Conservation (phyloP, 2,329 filamentous ascomycete species). For the Alternaria metachromatica region DNA sequence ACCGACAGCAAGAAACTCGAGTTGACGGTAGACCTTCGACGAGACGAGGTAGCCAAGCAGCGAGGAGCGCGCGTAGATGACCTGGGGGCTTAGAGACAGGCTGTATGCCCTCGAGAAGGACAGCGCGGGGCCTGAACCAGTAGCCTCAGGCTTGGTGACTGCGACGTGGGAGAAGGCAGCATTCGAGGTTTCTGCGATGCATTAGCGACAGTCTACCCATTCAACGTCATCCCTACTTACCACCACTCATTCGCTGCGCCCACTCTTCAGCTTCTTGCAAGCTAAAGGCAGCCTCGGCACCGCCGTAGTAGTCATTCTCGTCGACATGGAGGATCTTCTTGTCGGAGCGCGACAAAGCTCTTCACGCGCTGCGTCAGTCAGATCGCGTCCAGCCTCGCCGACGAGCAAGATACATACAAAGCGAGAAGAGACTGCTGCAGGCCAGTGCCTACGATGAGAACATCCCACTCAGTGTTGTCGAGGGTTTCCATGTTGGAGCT, state of each 20-base stretch:
- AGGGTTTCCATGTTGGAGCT: constrained; percentile 56
- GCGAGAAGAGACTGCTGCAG: constrained; percentile 61
- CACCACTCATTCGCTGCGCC: constrained; percentile 57
- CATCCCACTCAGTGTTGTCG: constrained; percentile 59
- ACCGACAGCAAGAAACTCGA: constrained; percentile 92
- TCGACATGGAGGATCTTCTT: constrained; percentile 94
- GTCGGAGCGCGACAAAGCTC: constrained; percentile 87
- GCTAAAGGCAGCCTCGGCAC: constrained; percentile 82
- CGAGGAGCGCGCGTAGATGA: constrained; percentile 83
- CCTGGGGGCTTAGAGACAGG: constrained; percentile 81
- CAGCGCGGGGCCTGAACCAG: constrained; percentile 52
- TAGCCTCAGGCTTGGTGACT: constrained; percentile 38
- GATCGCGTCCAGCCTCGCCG: constrained; percentile 53
- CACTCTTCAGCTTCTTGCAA: constrained; percentile 81
- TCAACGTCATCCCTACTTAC: constrained; percentile 30
- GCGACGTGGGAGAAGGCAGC: constrained; percentile 41
- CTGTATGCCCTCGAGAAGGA: constrained; percentile 77
- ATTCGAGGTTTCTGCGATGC: constrained; percentile 16
- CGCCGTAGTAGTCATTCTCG: constrained; percentile 86
- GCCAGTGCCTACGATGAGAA: constrained; percentile 61
- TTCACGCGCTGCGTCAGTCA: constrained; percentile 76
- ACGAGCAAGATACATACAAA: constrained; percentile 52
- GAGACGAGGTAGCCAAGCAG: constrained; percentile 84
- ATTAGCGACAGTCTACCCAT: constrained; percentile 10
- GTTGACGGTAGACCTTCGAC: constrained; percentile 83